A percentile compares a stretch with the other conserved stretches of the same genome.
These are phyloP conservation scores for Perkinsus marinus DNA, from an alignment of 169 alveolate species.

Conservation along the genomic window DNA sequence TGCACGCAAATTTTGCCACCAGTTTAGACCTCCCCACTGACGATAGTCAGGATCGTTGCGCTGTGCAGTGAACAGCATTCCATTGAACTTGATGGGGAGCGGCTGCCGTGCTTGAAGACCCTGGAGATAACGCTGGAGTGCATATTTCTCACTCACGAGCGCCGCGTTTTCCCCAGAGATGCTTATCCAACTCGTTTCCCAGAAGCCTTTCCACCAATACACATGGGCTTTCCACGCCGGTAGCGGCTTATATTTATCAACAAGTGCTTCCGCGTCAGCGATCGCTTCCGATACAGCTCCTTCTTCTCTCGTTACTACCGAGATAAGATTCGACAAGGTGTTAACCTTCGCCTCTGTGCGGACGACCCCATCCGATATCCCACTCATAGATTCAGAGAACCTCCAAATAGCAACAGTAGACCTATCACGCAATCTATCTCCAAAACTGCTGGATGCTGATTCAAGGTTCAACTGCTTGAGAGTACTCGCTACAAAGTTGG, in stretches of 20 bases:
- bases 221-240: background rate
- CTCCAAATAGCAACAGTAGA: background rate
- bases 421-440: background rate
- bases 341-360: background rate
- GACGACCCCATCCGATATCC: background rate
- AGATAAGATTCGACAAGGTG: background rate
- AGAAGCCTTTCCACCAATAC: background rate
- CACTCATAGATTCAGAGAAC: background rate
- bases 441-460: background rate
- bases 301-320: background rate
- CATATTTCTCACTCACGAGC: background rate
- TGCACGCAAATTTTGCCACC: background rate
- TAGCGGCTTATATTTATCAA: background rate
- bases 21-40: background rate
- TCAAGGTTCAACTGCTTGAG: background rate
- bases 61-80: background rate
- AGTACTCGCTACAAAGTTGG: background rate
- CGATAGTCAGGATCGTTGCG: background rate
- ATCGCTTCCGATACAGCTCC: background rate
- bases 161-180: background rate
- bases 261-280: background rate
- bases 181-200: background rate
- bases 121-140: background rate
- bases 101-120: background rate
- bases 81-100: background rate